These are phyloP conservation scores for Neurospora sp. DNA, from an alignment of 495 filamentous ascomycete species.

Conservation along the genomic window DNA sequence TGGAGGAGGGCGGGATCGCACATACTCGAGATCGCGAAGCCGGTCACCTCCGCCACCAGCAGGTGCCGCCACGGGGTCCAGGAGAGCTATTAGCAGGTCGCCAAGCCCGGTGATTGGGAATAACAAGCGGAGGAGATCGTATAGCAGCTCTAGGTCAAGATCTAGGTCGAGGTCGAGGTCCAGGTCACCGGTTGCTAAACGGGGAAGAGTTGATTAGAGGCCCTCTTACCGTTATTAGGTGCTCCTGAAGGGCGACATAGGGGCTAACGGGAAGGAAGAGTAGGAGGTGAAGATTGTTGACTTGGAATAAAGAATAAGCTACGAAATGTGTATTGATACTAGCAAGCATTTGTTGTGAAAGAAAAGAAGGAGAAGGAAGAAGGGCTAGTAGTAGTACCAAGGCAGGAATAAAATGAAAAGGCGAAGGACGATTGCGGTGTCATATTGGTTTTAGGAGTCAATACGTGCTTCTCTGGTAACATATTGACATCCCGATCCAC, in stretches of 20 bases:
- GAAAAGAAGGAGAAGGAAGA: background rate
- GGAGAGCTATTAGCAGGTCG: constrained; percentile 10
- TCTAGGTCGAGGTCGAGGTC: constrained; percentile 12
- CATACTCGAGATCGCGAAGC: constrained; percentile 5
- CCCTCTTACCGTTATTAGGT: background rate
- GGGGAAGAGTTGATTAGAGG: constrained; percentile 2
- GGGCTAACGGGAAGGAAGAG: background rate
- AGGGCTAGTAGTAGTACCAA: background rate
- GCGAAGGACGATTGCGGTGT: background rate
- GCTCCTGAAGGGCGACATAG: background rate
- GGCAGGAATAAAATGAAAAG: background rate
- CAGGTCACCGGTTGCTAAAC: constrained; percentile 4
- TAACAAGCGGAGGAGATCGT: constrained; percentile 19
- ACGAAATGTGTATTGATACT: background rate
- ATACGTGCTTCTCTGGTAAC: background rate
- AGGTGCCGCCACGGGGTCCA: background rate
- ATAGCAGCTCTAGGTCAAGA: constrained; percentile 14
- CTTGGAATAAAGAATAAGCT: background rate
- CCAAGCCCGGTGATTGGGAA: constrained; percentile 7
- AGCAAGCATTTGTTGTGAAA: background rate
- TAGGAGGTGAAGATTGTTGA: background rate
- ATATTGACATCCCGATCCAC: background rate
- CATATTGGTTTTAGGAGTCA: background rate
- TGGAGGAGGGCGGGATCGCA: background rate
- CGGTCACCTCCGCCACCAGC: constrained; percentile 7